Percentiles rank a stretch among this genome's conserved stretches.
phyloP scores from a whole-genome alignment of 2,329 filamentous ascomycete genomes.

The Stromatinia cepivora region DNA sequence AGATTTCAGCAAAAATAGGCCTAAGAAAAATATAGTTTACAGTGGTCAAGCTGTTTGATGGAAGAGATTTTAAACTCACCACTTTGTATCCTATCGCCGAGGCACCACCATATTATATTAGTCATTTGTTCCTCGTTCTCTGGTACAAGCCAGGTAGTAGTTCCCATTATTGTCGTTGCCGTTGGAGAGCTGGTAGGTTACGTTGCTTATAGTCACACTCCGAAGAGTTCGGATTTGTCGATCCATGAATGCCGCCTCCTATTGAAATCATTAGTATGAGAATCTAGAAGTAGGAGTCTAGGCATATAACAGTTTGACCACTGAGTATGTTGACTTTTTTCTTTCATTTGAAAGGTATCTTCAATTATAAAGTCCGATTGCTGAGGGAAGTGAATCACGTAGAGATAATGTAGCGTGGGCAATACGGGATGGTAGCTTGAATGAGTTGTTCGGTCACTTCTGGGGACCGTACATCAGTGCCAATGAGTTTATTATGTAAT shows the following conservation, averaged over 20 bases:
- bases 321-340: conserved; percentile 4
- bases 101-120: not conserved
- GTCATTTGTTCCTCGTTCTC: not conserved
- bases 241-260: not conserved
- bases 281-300: not conserved
- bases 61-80: not conserved
- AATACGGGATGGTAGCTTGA: not conserved
- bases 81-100: not conserved
- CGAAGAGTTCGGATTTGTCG: not conserved
- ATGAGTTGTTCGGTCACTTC: not conserved
- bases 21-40: not conserved
- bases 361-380: not conserved
- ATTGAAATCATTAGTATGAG: not conserved
- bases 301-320: conserved; percentile 5
- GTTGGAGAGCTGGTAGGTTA: no score
- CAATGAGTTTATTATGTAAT: not conserved
- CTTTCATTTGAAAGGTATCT: not conserved
- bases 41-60: not conserved
- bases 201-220: not conserved
- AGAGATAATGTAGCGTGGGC: not conserved
- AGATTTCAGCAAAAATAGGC: no score
- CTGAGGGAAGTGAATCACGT: not conserved
- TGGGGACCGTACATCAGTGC: not conserved
- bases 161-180: not conserved
- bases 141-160: not conserved